Conservation (phyloP, 1,139 yeast species). For the Chernovozyma aurita region DNA sequence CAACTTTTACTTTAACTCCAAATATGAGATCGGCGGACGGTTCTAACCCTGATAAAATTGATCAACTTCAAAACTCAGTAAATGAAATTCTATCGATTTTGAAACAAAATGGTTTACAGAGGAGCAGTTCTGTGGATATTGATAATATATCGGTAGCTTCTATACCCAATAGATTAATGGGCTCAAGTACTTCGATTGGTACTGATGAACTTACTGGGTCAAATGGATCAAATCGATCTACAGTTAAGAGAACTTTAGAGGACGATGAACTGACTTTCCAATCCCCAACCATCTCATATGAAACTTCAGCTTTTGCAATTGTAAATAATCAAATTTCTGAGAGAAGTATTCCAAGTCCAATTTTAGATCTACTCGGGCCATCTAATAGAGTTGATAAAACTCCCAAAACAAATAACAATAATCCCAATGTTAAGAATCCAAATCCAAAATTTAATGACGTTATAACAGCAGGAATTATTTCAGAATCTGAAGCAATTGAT, state of each 20-base stretch:
- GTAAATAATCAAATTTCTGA: constrained; percentile 30
- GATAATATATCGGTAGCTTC: constrained; percentile 1
- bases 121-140: background rate
- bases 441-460: constrained; percentile 31
- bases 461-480: constrained; percentile 46
- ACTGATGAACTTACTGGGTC: constrained; percentile 2
- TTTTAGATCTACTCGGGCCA: constrained; percentile 26
- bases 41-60: constrained; percentile 2
- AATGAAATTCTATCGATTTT: constrained; percentile 15
- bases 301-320: constrained; percentile 48
- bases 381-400: background rate
- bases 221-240: constrained; percentile 4
- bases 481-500: constrained; percentile 44
- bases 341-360: constrained; percentile 37
- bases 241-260: constrained; percentile 5
- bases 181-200: constrained; percentile 1
- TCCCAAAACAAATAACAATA: constrained; percentile 13
- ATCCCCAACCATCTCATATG: constrained; percentile 36
- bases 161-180: background rate
- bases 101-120: constrained; percentile 7
- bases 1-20: constrained; percentile 3
- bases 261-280: constrained; percentile 28
- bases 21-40: constrained; percentile 10
- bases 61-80: constrained; percentile 3
- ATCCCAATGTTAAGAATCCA: constrained; percentile 14